A percentile compares a stretch with the other conserved stretches of the same genome.
Evolutionary conservation across 805 yeast species (phyloP).

Genomic region (Yarrowia phangngaensis): DNA sequence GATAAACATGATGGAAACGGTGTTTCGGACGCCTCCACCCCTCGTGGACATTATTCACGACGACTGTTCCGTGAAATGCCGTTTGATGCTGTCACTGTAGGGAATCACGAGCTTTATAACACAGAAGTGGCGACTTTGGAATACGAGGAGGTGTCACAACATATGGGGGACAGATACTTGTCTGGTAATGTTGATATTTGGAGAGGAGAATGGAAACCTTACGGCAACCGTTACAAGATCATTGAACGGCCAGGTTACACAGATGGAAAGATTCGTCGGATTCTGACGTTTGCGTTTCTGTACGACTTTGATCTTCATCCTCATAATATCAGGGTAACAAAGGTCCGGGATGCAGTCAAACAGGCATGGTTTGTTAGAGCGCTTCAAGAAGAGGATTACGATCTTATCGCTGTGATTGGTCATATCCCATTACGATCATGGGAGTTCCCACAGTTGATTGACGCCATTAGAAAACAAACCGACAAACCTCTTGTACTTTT

Average conservation of each 20-base stretch:
- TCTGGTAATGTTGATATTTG: slow-evolving; percentile 42
- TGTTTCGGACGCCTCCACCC: slow-evolving; percentile 67
- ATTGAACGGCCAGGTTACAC: slow-evolving; percentile 2
- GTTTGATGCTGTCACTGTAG: slow-evolving; percentile 77
- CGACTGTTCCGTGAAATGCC: slow-evolving; percentile 58
- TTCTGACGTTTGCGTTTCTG: slow-evolving; percentile 72
- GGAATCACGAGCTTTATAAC: slow-evolving; percentile 85
- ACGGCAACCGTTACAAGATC: slow-evolving; percentile 56
- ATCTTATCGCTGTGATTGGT: slow-evolving; percentile 66
- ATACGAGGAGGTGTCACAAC: slow-evolving; percentile 53
- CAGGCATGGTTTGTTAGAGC: slow-evolving; percentile 63
- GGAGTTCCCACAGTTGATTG: slow-evolving; percentile 51
- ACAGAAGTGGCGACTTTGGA: slow-evolving; percentile 64
- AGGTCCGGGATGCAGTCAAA: slow-evolving; percentile 51
- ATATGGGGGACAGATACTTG: slow-evolving; percentile 59
- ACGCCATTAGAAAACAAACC: slow-evolving; percentile 59
- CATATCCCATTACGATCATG: slow-evolving; percentile 64
- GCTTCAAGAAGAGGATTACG: slow-evolving; percentile 47
- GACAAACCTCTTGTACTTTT: slow-evolving; percentile 69
- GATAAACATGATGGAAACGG: slow-evolving; percentile 97
- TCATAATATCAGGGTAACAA: slow-evolving; percentile 57
- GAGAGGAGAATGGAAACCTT: slow-evolving; percentile 49
- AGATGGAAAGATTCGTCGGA: slow-evolving; percentile 37
- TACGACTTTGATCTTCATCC: slow-evolving; percentile 70
- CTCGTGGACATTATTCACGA: slow-evolving; percentile 65